A percentile compares a stretch with the other conserved stretches of the same genome.
Evolutionary conservation across 352 stramenopile genomes (phyloP).

Genomic region (Halophytophthora polymorphica): DNA sequence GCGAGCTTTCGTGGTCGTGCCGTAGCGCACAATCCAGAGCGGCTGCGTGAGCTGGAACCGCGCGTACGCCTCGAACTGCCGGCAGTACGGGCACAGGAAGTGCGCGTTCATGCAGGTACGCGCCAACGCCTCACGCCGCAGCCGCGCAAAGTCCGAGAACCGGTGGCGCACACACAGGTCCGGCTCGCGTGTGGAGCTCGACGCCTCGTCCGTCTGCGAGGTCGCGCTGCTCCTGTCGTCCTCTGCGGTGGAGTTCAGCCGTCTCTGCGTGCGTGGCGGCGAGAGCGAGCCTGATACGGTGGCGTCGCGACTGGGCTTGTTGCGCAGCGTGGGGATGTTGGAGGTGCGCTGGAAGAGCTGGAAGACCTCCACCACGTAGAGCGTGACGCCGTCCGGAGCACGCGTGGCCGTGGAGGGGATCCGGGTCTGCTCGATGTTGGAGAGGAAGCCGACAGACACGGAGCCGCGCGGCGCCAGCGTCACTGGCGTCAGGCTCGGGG

Average conservation of each 20-base stretch:
- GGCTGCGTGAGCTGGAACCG: slow-evolving; percentile 42
- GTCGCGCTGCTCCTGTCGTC: too few species aligned
- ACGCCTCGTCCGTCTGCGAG: background rate
- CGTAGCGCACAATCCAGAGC: slow-evolving; percentile 28
- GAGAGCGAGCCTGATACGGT: background rate
- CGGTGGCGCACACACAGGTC: slow-evolving; percentile 20
- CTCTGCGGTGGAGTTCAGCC: too few species aligned
- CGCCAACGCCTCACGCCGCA: slow-evolving; percentile 23
- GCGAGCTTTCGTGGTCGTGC: slow-evolving; percentile 26
- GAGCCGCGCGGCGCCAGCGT: slow-evolving; percentile 12
- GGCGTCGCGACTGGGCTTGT: background rate
- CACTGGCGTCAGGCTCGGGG: slow-evolving; percentile 11
- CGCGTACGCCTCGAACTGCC: slow-evolving; percentile 37
- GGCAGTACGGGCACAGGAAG: slow-evolving; percentile 50
- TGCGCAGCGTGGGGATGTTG: slow-evolving; percentile 23
- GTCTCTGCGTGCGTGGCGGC: background rate
- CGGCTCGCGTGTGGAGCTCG: slow-evolving; percentile 3
- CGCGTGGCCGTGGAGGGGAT: slow-evolving; percentile 24
- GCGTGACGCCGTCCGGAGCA: slow-evolving; percentile 23
- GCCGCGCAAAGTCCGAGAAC: slow-evolving; percentile 26
- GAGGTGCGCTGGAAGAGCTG: slow-evolving; percentile 15
- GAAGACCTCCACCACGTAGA: slow-evolving; percentile 40
- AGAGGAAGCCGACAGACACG: slow-evolving; percentile 28
- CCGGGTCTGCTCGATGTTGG: slow-evolving; percentile 32
- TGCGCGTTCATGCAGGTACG: slow-evolving; percentile 35